Conservation (phyloP, 1,284 basidiomycete species). For the Ustilago loliicola region DNA sequence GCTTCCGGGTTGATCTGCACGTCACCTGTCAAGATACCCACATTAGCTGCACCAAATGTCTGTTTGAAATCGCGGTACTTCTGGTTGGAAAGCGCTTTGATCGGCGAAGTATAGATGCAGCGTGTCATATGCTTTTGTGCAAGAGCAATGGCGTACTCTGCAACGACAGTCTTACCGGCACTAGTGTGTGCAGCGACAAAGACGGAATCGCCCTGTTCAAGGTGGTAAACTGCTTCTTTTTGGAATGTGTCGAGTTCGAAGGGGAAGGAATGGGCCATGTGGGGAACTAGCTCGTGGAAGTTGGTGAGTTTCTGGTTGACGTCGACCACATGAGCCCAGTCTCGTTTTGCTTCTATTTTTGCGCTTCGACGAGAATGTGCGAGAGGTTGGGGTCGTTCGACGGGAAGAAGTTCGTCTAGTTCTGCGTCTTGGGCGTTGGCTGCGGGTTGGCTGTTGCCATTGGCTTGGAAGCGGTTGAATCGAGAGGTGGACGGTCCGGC, state of each 20-base stretch:
- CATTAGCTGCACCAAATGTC: constrained; percentile 89
- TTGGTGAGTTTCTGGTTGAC: constrained; percentile 89
- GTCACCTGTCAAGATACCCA: constrained; percentile 97
- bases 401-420: constrained; percentile 67
- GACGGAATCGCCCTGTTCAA: constrained; percentile 97
- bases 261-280: constrained; percentile 85
- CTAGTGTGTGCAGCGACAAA: constrained; percentile 99
- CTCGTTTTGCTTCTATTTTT: constrained; percentile 76
- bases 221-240: constrained; percentile 97
- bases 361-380: constrained; percentile 35
- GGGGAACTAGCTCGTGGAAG: constrained; percentile 87
- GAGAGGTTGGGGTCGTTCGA: constrained; percentile 55
- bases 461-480: constrained; percentile 15
- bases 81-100: constrained; percentile 98
- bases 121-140: constrained; percentile 98
- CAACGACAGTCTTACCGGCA: constrained; percentile 99
- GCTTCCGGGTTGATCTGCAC: constrained; percentile 99
- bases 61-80: constrained; percentile 99
- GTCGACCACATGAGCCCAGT: constrained; percentile 98
- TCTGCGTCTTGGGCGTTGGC: constrained; percentile 53
- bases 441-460: constrained; percentile 15
- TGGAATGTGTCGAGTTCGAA: constrained; percentile 92
- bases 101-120: constrained; percentile 98
- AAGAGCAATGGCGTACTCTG: constrained; percentile 97
- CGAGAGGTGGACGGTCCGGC: constrained; percentile 18